Evolutionary conservation across 495 filamentous ascomycete species (phyloP).

Genomic region (Penicillium mononematosum): DNA sequence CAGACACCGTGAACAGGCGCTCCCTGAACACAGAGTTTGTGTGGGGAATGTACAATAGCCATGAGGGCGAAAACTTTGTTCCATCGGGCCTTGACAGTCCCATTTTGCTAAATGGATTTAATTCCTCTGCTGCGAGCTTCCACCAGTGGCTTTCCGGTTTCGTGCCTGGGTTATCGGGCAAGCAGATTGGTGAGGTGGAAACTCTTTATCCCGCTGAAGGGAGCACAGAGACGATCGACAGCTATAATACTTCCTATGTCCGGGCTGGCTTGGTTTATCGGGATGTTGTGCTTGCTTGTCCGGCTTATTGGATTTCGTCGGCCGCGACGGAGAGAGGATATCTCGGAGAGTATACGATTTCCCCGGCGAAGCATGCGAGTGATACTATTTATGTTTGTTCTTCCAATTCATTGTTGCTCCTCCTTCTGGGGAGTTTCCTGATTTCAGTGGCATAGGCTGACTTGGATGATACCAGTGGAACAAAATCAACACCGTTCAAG

Average conservation of each 20-base stretch:
- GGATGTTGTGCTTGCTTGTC: constrained; percentile 60
- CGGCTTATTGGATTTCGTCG: constrained; percentile 55
- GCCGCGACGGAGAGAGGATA: constrained; percentile 46
- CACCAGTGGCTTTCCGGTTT: constrained; percentile 51
- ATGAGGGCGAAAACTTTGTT: constrained; percentile 61
- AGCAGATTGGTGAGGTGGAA: constrained; percentile 39
- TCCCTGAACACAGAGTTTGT: constrained; percentile 47
- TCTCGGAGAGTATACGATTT: constrained; percentile 58
- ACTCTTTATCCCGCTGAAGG: constrained; percentile 44
- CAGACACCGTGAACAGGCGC: constrained; percentile 37
- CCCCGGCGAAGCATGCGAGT: constrained; percentile 57
- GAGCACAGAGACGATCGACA: constrained; percentile 39
- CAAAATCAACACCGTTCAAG: constrained; percentile 52
- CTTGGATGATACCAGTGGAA: constrained; percentile 49
- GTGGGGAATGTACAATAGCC: constrained; percentile 57
- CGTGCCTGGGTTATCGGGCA: constrained; percentile 44
- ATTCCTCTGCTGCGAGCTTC: constrained; percentile 47
- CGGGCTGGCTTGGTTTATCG: constrained; percentile 56
- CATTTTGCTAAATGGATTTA: constrained; percentile 37
- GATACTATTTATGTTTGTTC: constrained; percentile 55
- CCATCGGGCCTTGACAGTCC: constrained; percentile 45
- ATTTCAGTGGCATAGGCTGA: neutral
- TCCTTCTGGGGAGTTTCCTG: neutral
- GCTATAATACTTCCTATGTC: constrained; percentile 47
- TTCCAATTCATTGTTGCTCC: neutral